phyloP scores from a whole-genome alignment of 768 basidiomycete genomes.

The Pleurotus sapidus region DNA sequence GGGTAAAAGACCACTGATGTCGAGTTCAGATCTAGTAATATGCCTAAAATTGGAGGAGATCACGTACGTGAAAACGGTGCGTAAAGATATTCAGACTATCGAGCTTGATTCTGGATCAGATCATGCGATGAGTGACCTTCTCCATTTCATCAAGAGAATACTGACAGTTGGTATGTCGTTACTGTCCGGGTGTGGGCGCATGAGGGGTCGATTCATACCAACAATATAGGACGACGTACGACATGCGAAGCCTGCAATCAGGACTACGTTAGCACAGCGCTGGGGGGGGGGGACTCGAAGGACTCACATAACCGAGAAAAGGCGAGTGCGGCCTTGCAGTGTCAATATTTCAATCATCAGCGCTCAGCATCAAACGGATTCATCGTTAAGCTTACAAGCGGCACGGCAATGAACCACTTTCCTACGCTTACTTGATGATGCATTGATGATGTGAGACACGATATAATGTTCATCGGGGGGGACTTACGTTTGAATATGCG shows the following conservation, averaged over 20 bases:
- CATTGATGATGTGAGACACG: slow-evolving; percentile 4
- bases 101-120: slow-evolving; percentile 29
- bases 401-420: slow-evolving; percentile 30
- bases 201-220: neutral
- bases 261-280: neutral
- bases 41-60: slow-evolving; percentile 4
- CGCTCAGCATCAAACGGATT: no score
- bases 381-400: slow-evolving; percentile 22
- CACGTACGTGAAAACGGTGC: slow-evolving; percentile 15
- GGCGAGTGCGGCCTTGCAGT: slow-evolving; percentile 21
- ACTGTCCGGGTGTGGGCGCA: slow-evolving; percentile 7
- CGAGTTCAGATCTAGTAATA: neutral
- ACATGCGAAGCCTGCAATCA: slow-evolving; percentile 11
- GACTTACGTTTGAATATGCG: slow-evolving; percentile 38
- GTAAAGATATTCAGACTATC: slow-evolving; percentile 20
- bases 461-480: neutral
- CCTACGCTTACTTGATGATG: slow-evolving; percentile 28
- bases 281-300: neutral
- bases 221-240: slow-evolving; percentile 3
- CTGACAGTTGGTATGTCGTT: slow-evolving; percentile 27
- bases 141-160: neutral
- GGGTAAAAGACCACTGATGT: slow-evolving; percentile 46
- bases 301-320: slow-evolving; percentile 26
- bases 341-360: no score
- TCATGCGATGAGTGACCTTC: neutral